Base-by-base conservation (phyloP, 495 filamentous ascomycete genomes). In the Thermochaetoides thermophila region DNA sequence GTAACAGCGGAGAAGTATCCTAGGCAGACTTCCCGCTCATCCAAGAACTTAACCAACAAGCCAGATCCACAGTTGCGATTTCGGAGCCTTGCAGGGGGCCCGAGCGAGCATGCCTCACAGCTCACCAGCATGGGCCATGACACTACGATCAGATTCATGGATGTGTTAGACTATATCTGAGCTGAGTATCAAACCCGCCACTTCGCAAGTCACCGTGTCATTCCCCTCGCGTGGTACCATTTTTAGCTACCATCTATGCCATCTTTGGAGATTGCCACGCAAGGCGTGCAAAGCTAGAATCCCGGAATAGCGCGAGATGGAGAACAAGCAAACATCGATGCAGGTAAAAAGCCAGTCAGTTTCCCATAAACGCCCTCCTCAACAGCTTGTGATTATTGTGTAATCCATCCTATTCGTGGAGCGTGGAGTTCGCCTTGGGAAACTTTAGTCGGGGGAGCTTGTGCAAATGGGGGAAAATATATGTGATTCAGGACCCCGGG, bases 271-370 rank as follows among this genome's bases (percentile, higher is more conserved):
- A 11, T 22, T 7, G 24, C 22, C 21, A 27, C 16, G 19, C 26
- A 20, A 32, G 13, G 30, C 13, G 31, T 31, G 34, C 31, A 36
- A 29, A 45, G 17, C 28, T 31, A 43, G 34, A 36, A 26, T 26
- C 13, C 32, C 21, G 10, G 31, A 30, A 29, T 28, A 46, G 26
- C 29, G 37, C 9, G 37, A 37, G 26, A 38, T 36, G 27, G 29
- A 38, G 46, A 45, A 34, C 38, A 42, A 49, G 38, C 42, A 41
- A 46, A 40, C 34, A 8, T 34, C 17, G 35, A 39, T 34, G 35
- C 42, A 29, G 30, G 28, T 17, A 44, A 43, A 29, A 41, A 50
- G n/a, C n/a, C n/a, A n/a, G n/a, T n/a, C n/a, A 36, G 41, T 20
- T 37, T 37, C 44, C 49, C 35, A 7, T 36, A 32, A 23, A 44